These are phyloP conservation scores for Tetrastigma voinierianum DNA, from an alignment of 164 flowering plant genomes.

Conservation along the genomic window DNA sequence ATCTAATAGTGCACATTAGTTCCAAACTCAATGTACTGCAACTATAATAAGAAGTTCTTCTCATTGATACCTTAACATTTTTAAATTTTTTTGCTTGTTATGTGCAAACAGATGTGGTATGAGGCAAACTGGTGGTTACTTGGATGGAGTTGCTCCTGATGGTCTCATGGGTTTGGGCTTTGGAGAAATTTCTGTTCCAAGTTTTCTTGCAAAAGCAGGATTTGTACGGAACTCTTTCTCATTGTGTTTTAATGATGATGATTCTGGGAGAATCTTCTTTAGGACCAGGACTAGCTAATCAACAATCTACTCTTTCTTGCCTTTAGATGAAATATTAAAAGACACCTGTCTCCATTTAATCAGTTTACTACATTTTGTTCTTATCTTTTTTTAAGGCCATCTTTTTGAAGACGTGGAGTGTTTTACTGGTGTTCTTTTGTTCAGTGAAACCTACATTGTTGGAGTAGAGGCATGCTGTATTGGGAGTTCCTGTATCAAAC, in stretches of 20 bases:
- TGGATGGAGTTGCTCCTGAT: conserved; percentile 92
- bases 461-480: conserved; percentile 74
- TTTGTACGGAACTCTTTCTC: conserved; percentile 76
- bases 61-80: not conserved
- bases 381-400: not conserved
- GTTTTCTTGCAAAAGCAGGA: conserved; percentile 78
- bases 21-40: too few relatives aligned
- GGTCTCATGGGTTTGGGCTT: conserved; percentile 95
- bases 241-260: conserved; percentile 77
- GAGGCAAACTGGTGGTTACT: conserved; percentile 88
- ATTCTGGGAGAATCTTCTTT: conserved; percentile 82
- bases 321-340: conserved; percentile 65
- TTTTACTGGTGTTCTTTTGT: conserved; percentile 12
- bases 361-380: not conserved
- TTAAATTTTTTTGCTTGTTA: not conserved
- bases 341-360: not conserved
- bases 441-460: conserved; percentile 67
- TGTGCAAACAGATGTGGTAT: conserved; percentile 75
- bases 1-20: not conserved
- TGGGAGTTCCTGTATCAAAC: conserved; percentile 57
- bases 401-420: not conserved
- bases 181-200: conserved; percentile 81
- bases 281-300: conserved; percentile 73
- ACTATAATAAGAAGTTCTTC: not conserved
- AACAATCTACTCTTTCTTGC: conserved; percentile 70